Evolutionary conservation across 2,329 filamentous ascomycete species (phyloP).

Genomic region (Aspergillus sergii): DNA sequence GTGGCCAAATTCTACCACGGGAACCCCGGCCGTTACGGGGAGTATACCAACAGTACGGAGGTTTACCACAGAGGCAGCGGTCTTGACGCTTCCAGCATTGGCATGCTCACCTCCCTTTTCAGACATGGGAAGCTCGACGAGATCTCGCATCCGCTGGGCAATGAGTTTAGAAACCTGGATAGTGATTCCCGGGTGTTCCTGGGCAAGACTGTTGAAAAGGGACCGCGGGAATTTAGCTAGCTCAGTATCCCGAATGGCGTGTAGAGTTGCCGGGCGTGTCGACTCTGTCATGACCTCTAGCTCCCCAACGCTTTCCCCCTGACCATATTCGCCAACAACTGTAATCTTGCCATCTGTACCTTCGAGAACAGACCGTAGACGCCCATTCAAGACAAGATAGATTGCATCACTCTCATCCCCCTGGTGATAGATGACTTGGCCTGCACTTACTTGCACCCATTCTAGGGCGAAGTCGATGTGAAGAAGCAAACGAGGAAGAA

Average conservation of each 20-base stretch:
- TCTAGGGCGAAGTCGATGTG: constrained; percentile 98
- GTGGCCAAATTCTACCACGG: constrained; percentile 92
- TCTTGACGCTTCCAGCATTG: constrained; percentile 53
- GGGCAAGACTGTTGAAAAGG: constrained; percentile 93
- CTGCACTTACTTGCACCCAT: constrained; percentile 95
- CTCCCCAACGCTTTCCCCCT: constrained; percentile 96
- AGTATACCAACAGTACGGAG: constrained; percentile 89
- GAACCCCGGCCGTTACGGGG: constrained; percentile 86
- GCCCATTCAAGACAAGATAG: constrained; percentile 94
- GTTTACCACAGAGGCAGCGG: constrained; percentile 81
- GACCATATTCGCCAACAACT: constrained; percentile 88
- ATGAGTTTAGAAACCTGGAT: constrained; percentile 99
- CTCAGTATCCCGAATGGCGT: constrained; percentile 95
- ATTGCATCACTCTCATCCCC: constrained; percentile 97
- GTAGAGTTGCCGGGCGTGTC: constrained; percentile 82
- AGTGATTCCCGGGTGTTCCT: constrained; percentile 96
- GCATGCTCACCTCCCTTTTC: constrained; percentile 66
- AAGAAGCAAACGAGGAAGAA: constrained; percentile 84
- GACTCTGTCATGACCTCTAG: constrained; percentile 97
- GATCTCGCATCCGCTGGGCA: constrained; percentile 85
- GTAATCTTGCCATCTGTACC: constrained; percentile 78
- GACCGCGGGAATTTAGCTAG: constrained; percentile 94
- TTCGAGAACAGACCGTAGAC: constrained; percentile 81
- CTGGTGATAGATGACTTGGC: constrained; percentile 91
- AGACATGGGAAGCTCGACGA: constrained; percentile 79